Evolutionary conservation across 2,329 filamentous ascomycete genomes (phyloP), one percentile per base, ranked within the genome.

Genomic region (Exophiala lecanii-corni): DNA sequence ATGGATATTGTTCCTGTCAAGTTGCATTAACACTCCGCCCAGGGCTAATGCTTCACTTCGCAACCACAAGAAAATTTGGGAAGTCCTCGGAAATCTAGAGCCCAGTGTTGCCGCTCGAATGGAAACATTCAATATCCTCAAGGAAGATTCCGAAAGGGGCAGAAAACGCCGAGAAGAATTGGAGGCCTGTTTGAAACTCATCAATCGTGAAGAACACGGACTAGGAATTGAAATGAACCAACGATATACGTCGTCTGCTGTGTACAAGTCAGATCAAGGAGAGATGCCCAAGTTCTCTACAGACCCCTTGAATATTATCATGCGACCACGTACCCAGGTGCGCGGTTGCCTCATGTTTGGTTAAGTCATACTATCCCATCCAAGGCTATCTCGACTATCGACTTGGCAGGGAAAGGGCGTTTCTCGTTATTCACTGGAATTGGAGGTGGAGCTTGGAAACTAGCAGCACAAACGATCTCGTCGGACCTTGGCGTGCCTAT

Each of bases 221-320:
- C 62, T 81, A 6, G 78, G 77, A 1, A 63, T 74, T 12, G 74
- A 79, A 52, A 79, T 79, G 75, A 73, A 73, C 51, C 77, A 81
- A 55, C 62, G 60, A 2, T 81, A 81, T 50, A 45, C 33, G 5
- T 35, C 33, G 33, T 35, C 33, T 4, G 33, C 33, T 10, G 33
- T 35, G 4, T 35, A 9, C 16, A 35, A 35, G n/a, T 16, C 33
- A 10, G 33, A 35, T 18, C 33, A 35, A 18, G 33, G 33, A 5
- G 9, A 13, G 6, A 5, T n/a, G 6, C 33, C 33, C 6, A 19
- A 10, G 10, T 35, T 35, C 33, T 10, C 33, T 4, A 35, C 33
- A n/a, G 33, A 35, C 33, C 12, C 33, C 16, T 35, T 3, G 53
- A 68, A 9, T 54, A 69, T 26, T 62, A 73, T 45, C 58, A 64